Conservation (phyloP, 192 early-diverging fungal genomes). For the Spizellomyces sp. region DNA sequence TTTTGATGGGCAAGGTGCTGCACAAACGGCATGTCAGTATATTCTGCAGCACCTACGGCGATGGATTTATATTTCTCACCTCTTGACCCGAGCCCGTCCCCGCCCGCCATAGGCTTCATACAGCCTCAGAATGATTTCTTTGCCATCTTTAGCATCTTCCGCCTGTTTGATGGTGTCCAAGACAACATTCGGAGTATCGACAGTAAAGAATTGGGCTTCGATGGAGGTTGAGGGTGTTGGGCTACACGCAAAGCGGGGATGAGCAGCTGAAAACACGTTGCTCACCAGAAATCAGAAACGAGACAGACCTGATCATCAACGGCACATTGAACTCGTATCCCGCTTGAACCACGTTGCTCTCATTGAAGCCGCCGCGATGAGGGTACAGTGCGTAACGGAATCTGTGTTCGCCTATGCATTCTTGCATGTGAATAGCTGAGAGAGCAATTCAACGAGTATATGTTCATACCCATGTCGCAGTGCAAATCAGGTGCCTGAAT, state of each 20-base stretch:
- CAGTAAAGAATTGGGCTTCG: constrained; percentile 15
- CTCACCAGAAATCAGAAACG: too few species aligned
- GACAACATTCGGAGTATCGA: constrained; percentile 68
- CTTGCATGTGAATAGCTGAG: not conserved
- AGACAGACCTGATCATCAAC: constrained; percentile 47
- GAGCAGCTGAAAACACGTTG: too few species aligned
- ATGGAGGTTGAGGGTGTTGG: not conserved
- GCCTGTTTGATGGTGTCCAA: constrained; percentile 91
- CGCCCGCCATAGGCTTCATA: constrained; percentile 94
- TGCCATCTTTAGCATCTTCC: constrained; percentile 50
- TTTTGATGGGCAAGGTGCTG: constrained; percentile 55
- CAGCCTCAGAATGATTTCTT: constrained; percentile 77
- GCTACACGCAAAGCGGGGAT: too few species aligned
- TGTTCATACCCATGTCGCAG: constrained; percentile 61
- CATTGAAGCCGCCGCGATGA: constrained; percentile 79
- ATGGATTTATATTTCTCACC: constrained; percentile 26
- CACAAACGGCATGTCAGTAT: not conserved
- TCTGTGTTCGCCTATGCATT: constrained; percentile 51
- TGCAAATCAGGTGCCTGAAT: constrained; percentile 69
- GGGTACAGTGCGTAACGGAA: constrained; percentile 93
- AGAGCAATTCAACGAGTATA: not conserved
- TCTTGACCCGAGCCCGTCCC: constrained; percentile 55
- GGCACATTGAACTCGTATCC: constrained; percentile 93
- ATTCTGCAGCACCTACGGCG: not conserved
- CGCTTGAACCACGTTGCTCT: constrained; percentile 82